Percentiles rank a stretch among this genome's conserved stretches.
phyloP scores from a whole-genome alignment of 1,139 yeast species.

The Pichia sp. region DNA sequence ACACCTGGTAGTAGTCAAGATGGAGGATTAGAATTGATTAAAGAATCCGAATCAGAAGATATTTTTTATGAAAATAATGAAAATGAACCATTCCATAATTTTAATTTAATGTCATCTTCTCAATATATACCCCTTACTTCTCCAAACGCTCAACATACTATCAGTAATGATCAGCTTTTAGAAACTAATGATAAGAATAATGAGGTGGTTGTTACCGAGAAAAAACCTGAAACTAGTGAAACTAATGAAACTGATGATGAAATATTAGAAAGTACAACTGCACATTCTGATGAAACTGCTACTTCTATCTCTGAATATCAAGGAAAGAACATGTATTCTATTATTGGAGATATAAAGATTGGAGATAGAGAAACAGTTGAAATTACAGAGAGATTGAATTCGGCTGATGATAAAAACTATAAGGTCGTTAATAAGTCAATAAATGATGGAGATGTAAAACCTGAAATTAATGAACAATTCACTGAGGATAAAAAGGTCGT shows the following conservation, averaged over 20 bases:
- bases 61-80: neutral
- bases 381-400: too few relatives aligned
- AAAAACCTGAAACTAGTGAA: neutral
- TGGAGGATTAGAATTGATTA: conserved; percentile 10
- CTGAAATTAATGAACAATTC: neutral
- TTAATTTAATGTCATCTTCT: too few relatives aligned
- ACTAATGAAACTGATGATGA: neutral
- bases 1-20: neutral
- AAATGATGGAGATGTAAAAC: neutral
- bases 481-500: neutral
- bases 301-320: too few relatives aligned
- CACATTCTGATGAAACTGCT: neutral
- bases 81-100: too few relatives aligned
- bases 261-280: neutral
- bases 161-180: too few relatives aligned
- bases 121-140: too few relatives aligned
- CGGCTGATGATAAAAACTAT: conserved; percentile 11
- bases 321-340: neutral
- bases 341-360: neutral
- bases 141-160: too few relatives aligned
- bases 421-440: conserved; percentile 1
- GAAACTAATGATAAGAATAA: neutral
- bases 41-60: conserved; percentile 10
- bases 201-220: neutral
- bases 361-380: neutral